Evolutionary conservation across 1,284 basidiomycete species (phyloP).

Genomic region (Amylostereum areolatum): DNA sequence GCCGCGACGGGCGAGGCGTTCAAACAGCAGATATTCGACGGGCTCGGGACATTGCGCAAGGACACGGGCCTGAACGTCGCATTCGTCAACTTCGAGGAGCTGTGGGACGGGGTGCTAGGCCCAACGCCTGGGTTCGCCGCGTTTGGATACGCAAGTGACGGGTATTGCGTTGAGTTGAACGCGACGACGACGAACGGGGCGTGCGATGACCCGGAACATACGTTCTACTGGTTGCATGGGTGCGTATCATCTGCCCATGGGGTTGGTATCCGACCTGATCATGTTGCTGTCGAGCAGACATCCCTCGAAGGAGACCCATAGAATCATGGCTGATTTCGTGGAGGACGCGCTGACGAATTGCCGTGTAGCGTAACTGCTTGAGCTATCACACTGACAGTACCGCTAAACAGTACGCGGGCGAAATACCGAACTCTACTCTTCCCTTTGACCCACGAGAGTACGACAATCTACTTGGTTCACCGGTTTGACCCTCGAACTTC

Average conservation of each 20-base stretch:
- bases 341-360: slow-evolving; percentile 33
- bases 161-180: slow-evolving; percentile 14
- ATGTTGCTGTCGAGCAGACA: slow-evolving; percentile 23
- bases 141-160: slow-evolving; percentile 24
- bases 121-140: slow-evolving; percentile 20
- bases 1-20: slow-evolving; percentile 20
- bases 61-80: slow-evolving; percentile 15
- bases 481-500: too few relatives aligned
- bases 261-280: too few relatives aligned
- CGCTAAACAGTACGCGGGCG: too few relatives aligned
- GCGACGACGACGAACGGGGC: slow-evolving; percentile 16
- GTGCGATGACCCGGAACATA: slow-evolving; percentile 36
- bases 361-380: too few relatives aligned
- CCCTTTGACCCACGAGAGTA: too few relatives aligned
- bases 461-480: too few relatives aligned
- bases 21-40: slow-evolving; percentile 21
- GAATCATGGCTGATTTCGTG: slow-evolving; percentile 44
- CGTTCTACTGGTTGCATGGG: slow-evolving; percentile 47
- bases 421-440: too few relatives aligned
- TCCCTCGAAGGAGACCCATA: slow-evolving; percentile 34
- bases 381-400: too few relatives aligned
- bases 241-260: too few relatives aligned
- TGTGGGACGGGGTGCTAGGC: slow-evolving; percentile 24
- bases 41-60: slow-evolving; percentile 13
- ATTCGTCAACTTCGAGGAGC: slow-evolving; percentile 20